phyloP scores from a whole-genome alignment of 305 asterid species.

The Plantago coronopus region DNA sequence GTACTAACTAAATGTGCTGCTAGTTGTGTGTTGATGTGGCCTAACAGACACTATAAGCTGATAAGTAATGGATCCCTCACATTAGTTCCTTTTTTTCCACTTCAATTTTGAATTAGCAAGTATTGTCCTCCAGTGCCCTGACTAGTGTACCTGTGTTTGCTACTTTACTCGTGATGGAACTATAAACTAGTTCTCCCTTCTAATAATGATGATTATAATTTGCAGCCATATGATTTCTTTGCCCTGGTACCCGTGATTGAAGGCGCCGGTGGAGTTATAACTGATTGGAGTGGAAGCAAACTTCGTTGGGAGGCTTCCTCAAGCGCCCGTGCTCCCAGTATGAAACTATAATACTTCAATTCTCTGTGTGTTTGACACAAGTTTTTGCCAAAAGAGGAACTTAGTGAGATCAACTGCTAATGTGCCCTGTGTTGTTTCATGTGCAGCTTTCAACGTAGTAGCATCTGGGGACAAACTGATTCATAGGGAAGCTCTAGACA shows the following conservation, averaged over 20 bases:
- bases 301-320: constrained; percentile 86
- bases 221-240: constrained; percentile 94
- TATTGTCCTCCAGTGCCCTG: neutral
- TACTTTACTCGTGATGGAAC: constrained; percentile 14
- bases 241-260: constrained; percentile 87
- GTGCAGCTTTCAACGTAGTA: constrained; percentile 70
- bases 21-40: no score
- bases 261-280: constrained; percentile 88
- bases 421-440: constrained; percentile 12
- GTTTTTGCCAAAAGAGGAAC: neutral
- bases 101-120: neutral
- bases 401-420: no score
- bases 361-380: no score
- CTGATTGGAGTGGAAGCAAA: constrained; percentile 77
- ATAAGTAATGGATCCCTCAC: no score
- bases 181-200: neutral
- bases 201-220: constrained; percentile 6
- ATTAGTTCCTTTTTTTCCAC: no score
- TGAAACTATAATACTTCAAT: constrained; percentile 8
- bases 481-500: constrained; percentile 57
- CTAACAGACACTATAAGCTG: no score
- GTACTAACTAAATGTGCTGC: no score
- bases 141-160: constrained; percentile 8
- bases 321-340: constrained; percentile 58
- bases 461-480: constrained; percentile 78